These are phyloP conservation scores for Leccinum subgranulosum DNA, from an alignment of 768 basidiomycete genomes.

Conservation along the genomic window DNA sequence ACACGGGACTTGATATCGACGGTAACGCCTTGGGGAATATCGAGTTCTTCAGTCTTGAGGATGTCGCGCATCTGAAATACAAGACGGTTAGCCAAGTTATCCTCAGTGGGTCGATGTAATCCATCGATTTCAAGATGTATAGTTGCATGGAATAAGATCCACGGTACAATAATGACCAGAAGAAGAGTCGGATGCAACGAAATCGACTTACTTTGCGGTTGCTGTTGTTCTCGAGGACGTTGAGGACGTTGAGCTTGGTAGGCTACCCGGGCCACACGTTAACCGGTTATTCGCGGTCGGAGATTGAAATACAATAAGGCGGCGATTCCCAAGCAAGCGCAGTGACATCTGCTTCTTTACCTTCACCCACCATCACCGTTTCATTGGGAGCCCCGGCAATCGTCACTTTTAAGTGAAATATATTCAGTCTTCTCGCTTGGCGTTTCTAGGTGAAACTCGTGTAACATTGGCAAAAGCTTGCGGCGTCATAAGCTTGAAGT, in stretches of 20 bases:
- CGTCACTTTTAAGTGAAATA: constrained; percentile 50
- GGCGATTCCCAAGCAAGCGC: constrained; percentile 24
- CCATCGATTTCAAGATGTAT: constrained; percentile 26
- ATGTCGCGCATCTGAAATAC: constrained; percentile 81
- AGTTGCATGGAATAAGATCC: constrained; percentile 1
- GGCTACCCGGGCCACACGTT: neutral
- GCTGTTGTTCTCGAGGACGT: constrained; percentile 25
- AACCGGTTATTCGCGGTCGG: constrained; percentile 33
- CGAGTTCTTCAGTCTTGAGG: constrained; percentile 90
- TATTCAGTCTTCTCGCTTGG: constrained; percentile 35
- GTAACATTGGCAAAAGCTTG: constrained; percentile 31
- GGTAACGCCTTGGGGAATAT: constrained; percentile 80
- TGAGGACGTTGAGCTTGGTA: constrained; percentile 20
- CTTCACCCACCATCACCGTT: constrained; percentile 47
- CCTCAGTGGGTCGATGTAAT: constrained; percentile 35
- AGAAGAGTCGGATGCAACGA: neutral
- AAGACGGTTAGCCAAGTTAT: constrained; percentile 29
- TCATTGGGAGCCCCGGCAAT: constrained; percentile 35
- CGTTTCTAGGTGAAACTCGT: constrained; percentile 32
- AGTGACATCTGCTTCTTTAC: constrained; percentile 34
- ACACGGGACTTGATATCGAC: constrained; percentile 88
- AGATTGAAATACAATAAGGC: constrained; percentile 31
- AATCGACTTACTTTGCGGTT: constrained; percentile 28
- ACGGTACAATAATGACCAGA: neutral
- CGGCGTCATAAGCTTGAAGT: constrained; percentile 37